These are phyloP conservation scores for Pythium aphanidermatum DNA, from an alignment of 352 stramenopile genomes.

Conservation along the genomic window DNA sequence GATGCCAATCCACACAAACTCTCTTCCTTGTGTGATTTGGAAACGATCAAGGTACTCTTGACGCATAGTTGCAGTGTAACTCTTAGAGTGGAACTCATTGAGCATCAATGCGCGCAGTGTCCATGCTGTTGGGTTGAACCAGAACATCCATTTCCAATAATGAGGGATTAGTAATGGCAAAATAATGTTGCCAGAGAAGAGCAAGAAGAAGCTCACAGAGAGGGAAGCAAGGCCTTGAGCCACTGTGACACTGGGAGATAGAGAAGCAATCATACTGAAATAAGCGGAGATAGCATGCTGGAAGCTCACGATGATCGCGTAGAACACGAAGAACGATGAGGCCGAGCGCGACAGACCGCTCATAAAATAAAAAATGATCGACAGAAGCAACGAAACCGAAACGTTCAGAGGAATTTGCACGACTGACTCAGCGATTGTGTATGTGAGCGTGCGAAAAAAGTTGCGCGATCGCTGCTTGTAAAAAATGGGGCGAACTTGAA, in stretches of 20 bases:
- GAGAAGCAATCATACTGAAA: constrained; percentile 51
- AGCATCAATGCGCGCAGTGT: constrained; percentile 48
- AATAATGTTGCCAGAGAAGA: constrained; percentile 76
- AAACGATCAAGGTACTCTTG: constrained; percentile 18
- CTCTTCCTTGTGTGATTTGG: constrained; percentile 18
- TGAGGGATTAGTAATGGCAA: constrained; percentile 51
- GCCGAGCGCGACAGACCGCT: constrained; percentile 62
- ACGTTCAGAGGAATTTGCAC: constrained; percentile 63
- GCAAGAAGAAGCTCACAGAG: constrained; percentile 55
- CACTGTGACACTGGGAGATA: constrained; percentile 26
- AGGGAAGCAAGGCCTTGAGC: constrained; percentile 14
- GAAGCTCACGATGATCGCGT: constrained; percentile 72
- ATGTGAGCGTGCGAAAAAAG: constrained; percentile 85
- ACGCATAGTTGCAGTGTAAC: constrained; percentile 18
- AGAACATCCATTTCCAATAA: constrained; percentile 81
- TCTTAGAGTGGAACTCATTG: constrained; percentile 48
- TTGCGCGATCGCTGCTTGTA: constrained; percentile 88
- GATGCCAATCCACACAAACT: constrained; percentile 29
- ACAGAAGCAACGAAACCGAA: constrained; percentile 45
- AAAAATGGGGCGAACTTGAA: constrained; percentile 77
- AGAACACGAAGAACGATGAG: constrained; percentile 70
- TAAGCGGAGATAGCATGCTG: constrained; percentile 60
- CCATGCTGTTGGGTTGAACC: constrained; percentile 61
- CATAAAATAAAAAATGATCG: constrained; percentile 87
- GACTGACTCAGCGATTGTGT: constrained; percentile 59